phyloP scores from a whole-genome alignment of 106 monocot genomes.

The Triglochin maritima region DNA sequence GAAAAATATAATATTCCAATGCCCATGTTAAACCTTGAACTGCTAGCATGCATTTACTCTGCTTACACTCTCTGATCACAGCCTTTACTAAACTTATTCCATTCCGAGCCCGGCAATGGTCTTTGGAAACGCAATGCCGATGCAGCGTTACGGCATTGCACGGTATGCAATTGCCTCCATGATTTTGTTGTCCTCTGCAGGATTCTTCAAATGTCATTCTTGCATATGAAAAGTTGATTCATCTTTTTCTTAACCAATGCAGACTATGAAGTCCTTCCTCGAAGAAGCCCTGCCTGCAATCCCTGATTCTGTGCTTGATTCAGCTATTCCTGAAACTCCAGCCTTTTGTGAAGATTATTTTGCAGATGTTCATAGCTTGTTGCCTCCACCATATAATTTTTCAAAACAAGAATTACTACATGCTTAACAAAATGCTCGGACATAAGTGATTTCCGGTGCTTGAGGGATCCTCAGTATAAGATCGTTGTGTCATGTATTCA shows the following conservation, averaged over 20 bases:
- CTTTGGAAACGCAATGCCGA: constrained; percentile 92
- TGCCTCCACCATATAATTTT: constrained; percentile 44
- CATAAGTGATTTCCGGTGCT: too few relatives aligned
- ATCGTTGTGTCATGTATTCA: too few relatives aligned
- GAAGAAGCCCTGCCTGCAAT: constrained; percentile 53
- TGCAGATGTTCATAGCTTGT: constrained; percentile 26
- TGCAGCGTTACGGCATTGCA: constrained; percentile 68
- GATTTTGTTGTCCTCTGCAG: too few relatives aligned
- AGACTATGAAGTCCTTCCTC: constrained; percentile 62
- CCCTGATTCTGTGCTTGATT: constrained; percentile 62
- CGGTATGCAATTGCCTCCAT: constrained; percentile 23
- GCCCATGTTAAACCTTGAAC: too few relatives aligned
- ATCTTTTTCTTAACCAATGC: neutral
- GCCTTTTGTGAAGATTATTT: constrained; percentile 25
- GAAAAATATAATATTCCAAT: neutral
- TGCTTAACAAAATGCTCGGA: neutral
- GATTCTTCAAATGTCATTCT: too few relatives aligned
- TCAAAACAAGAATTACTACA: neutral
- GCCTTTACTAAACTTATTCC: constrained; percentile 91
- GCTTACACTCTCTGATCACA: constrained; percentile 13
- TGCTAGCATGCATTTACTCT: too few relatives aligned
- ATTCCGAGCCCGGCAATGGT: constrained; percentile 94
- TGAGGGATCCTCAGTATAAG: too few relatives aligned
- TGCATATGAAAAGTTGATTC: too few relatives aligned
- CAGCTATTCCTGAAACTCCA: constrained; percentile 13